phyloP scores from a whole-genome alignment of 805 yeast species.

The Torulaspora delbrueckii region DNA sequence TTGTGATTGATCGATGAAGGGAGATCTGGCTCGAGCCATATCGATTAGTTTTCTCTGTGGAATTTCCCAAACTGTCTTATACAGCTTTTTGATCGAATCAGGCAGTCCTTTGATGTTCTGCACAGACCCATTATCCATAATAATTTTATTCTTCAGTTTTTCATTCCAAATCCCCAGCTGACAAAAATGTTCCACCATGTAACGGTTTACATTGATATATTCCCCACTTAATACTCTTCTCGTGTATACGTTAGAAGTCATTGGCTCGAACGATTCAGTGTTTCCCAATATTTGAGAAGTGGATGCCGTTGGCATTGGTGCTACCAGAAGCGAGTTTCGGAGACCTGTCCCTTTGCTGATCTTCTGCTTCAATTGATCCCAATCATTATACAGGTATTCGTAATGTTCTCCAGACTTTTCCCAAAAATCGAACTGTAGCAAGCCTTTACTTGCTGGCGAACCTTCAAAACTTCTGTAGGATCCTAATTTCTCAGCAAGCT shows the following conservation, averaged over 20 bases:
- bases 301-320: constrained; percentile 98
- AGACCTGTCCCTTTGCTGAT: constrained; percentile 59
- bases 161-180: constrained; percentile 78
- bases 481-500: constrained; percentile 65
- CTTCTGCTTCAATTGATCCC: constrained; percentile 62
- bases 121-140: constrained; percentile 76
- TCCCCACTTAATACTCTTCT: constrained; percentile 91
- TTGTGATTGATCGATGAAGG: constrained; percentile 89
- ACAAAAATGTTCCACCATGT: constrained; percentile 71
- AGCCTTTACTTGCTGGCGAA: constrained; percentile 84
- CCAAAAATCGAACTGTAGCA: constrained; percentile 87
- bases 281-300: constrained; percentile 92
- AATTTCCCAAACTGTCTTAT: constrained; percentile 94
- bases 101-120: constrained; percentile 72
- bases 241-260: constrained; percentile 83
- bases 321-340: constrained; percentile 81
- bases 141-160: constrained; percentile 66
- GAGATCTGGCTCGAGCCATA: constrained; percentile 77
- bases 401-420: constrained; percentile 36
- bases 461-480: constrained; percentile 68
- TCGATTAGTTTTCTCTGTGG: constrained; percentile 79
- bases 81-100: constrained; percentile 61
- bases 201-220: constrained; percentile 83
- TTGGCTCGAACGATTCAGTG: constrained; percentile 93
- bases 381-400: constrained; percentile 62